Conservation (phyloP, 495 filamentous ascomycete species). For the Trichoderma reesei region DNA sequence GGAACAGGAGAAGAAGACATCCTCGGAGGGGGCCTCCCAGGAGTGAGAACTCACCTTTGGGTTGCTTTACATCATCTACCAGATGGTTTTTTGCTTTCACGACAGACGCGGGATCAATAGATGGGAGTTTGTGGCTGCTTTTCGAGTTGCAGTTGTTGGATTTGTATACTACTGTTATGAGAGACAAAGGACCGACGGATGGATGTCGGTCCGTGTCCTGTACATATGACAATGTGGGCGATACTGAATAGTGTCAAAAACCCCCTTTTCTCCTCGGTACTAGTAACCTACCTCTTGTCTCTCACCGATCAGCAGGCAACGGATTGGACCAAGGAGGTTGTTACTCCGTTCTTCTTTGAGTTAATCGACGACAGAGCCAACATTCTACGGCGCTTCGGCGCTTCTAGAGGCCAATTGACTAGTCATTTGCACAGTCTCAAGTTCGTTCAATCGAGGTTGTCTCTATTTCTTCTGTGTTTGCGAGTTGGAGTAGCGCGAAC, state of each 20-base stretch:
- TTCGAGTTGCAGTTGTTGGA: background rate
- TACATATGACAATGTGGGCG: background rate
- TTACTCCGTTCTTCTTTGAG: no score
- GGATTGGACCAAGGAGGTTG: no score
- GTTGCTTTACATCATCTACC: background rate
- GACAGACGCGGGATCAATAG: background rate
- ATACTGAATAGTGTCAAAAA: background rate
- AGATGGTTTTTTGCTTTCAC: background rate
- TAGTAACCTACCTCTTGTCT: background rate
- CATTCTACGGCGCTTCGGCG: background rate
- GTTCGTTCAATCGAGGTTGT: no score
- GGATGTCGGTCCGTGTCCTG: background rate
- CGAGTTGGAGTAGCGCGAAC: background rate
- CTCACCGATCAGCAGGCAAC: background rate
- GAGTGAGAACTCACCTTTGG: background rate
- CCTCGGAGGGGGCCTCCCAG: background rate
- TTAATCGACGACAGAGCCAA: no score
- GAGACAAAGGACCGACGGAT: background rate
- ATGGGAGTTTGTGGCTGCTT: constrained; percentile 1
- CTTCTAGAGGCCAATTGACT: background rate
- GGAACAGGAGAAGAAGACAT: background rate
- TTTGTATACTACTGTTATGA: background rate
- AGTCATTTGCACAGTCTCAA: background rate
- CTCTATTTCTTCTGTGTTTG: background rate
- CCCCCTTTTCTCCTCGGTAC: background rate